A percentile compares a stretch with the other conserved stretches of the same genome.
phyloP scores from a whole-genome alignment of 768 basidiomycete genomes.

The Rhodotorula toruloides region DNA sequence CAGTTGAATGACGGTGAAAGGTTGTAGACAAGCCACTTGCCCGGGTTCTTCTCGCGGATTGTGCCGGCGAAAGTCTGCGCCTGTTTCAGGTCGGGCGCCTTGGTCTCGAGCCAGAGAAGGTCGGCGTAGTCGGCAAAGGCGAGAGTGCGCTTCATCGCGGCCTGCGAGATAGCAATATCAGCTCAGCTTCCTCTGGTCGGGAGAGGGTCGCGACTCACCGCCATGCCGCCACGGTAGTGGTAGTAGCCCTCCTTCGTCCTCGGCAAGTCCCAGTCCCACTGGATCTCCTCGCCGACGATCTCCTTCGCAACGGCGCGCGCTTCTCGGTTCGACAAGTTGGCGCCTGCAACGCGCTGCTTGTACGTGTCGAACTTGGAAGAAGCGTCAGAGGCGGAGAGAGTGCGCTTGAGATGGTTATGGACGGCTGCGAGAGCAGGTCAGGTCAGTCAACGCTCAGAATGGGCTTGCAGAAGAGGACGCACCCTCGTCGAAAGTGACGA shows the following conservation, averaged over 20 bases:
- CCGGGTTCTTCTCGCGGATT: slow-evolving; percentile 66
- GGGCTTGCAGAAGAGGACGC: slow-evolving; percentile 33
- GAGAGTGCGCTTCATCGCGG: slow-evolving; percentile 72
- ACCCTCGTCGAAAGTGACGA: slow-evolving; percentile 85
- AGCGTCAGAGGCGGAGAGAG: slow-evolving; percentile 46
- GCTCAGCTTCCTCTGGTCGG: not conserved
- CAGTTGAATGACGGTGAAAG: slow-evolving; percentile 71
- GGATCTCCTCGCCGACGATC: slow-evolving; percentile 64
- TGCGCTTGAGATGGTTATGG: slow-evolving; percentile 54
- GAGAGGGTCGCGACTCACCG: slow-evolving; percentile 48
- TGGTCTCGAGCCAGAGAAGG: slow-evolving; percentile 89
- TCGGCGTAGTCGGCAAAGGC: slow-evolving; percentile 82
- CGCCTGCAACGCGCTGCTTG: slow-evolving; percentile 56
- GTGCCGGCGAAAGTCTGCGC: slow-evolving; percentile 70
- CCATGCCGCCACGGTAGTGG: slow-evolving; percentile 74
- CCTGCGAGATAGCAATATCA: slow-evolving; percentile 46
- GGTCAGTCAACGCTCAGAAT: not conserved
- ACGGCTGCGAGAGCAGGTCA: slow-evolving; percentile 52
- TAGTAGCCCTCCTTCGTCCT: slow-evolving; percentile 88
- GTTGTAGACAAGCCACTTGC: slow-evolving; percentile 88
- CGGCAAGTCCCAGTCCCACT: slow-evolving; percentile 75
- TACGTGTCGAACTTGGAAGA: slow-evolving; percentile 58
- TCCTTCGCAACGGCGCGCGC: slow-evolving; percentile 69
- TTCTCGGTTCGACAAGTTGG: slow-evolving; percentile 59
- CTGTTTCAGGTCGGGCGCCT: slow-evolving; percentile 72